Conservation (phyloP, 108 stramenopile genomes). For the Skeletonema menzelii region DNA sequence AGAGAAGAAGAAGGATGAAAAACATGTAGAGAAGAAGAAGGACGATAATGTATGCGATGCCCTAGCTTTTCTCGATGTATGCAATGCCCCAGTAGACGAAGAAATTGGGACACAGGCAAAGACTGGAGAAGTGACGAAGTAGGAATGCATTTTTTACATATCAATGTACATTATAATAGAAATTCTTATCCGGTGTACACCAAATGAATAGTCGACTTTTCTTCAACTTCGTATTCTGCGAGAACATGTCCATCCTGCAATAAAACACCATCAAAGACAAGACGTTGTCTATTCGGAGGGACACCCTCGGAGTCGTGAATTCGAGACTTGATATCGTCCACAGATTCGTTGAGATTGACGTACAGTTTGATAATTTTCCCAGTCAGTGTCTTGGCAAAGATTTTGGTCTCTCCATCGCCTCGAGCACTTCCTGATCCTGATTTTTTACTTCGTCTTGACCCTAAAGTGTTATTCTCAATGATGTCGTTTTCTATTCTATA, state of each 20-base stretch:
- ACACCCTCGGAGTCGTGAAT: constrained; percentile 96
- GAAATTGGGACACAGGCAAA: neutral
- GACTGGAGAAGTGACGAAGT: neutral
- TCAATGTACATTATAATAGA: neutral
- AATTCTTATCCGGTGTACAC: constrained; percentile 26
- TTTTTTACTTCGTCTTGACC: neutral
- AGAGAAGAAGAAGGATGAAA: neutral
- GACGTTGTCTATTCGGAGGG: constrained; percentile 91
- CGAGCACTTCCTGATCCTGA: neutral
- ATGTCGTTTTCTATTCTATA: neutral
- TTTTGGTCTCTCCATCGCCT: constrained; percentile 29
- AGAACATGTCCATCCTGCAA: constrained; percentile 95
- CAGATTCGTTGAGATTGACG: constrained; percentile 92
- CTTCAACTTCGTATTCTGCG: constrained; percentile 96
- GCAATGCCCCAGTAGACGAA: neutral
- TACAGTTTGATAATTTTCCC: constrained; percentile 96
- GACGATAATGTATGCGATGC: too few species aligned
- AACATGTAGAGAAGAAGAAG: neutral
- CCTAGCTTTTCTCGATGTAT: too few species aligned
- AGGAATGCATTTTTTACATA: neutral
- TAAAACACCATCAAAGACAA: constrained; percentile 95
- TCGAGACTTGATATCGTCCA: constrained; percentile 94
- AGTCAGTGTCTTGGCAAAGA: constrained; percentile 93
- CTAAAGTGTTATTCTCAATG: neutral
- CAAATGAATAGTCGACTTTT: constrained; percentile 88